These are phyloP conservation scores for Puccinia brachypodii DNA, from an alignment of 1,284 basidiomycete genomes.

Conservation along the genomic window DNA sequence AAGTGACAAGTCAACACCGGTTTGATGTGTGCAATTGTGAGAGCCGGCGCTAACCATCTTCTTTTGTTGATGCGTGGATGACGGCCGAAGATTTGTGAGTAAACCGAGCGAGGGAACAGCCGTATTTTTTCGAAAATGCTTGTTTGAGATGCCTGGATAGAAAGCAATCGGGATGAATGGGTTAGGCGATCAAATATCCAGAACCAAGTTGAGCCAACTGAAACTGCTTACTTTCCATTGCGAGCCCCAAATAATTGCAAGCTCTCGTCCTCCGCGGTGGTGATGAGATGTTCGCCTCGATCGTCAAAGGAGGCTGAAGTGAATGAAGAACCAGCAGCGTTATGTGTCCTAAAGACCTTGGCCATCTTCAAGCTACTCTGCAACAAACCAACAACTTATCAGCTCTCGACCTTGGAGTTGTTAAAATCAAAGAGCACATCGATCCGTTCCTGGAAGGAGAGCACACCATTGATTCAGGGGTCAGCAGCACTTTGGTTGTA, in stretches of 20 bases:
- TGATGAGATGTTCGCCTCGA: conserved; percentile 77
- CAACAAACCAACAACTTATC: neutral
- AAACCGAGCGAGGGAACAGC: conserved; percentile 87
- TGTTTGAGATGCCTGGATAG: conserved; percentile 70
- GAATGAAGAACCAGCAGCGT: conserved; percentile 60
- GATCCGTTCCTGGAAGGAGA: neutral
- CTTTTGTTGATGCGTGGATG: conserved; percentile 89
- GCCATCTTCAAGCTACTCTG: conserved; percentile 55
- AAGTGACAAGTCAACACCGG: neutral
- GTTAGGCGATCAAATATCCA: neutral
- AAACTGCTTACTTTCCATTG: conserved; percentile 79
- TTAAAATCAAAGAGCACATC: neutral
- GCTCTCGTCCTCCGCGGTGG: conserved; percentile 87
- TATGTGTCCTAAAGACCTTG: conserved; percentile 79
- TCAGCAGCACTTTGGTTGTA: neutral
- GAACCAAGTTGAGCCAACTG: conserved; percentile 53
- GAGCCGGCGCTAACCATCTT: conserved; percentile 65
- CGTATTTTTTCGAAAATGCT: conserved; percentile 92
- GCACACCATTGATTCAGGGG: conserved; percentile 11
- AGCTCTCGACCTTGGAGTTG: neutral
- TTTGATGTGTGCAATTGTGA: neutral
- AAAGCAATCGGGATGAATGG: neutral
- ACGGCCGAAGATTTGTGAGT: conserved; percentile 85
- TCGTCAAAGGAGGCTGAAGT: conserved; percentile 90
- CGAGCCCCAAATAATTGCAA: conserved; percentile 85